Evolutionary conservation across 1,139 yeast species (phyloP), one percentile per base, ranked within the genome.

Genomic region (Saccharomyces hybrid): DNA sequence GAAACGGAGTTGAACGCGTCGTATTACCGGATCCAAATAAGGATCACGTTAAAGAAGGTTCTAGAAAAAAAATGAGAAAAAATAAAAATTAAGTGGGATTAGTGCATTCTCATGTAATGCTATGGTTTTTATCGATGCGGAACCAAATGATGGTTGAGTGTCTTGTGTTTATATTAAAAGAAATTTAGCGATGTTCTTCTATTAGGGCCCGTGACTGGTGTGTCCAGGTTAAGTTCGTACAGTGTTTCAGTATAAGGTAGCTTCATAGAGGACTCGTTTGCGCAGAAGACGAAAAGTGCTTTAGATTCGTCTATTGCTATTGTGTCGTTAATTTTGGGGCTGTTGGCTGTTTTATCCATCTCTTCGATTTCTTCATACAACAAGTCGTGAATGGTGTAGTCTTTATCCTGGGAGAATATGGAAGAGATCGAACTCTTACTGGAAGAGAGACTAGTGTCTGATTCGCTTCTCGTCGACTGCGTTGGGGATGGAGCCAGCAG

Each of bases 311-410:
- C 44, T 24, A 55, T 24, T 4, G 56, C 58, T 41, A 53, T 55
- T 3, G 55, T 47, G 27, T 34, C 27, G 1, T 48, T 21, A n/a
- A 47, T 26, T 28, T 48, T 32, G 8, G 19, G 8, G 14, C 14
- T 11, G 16, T 9, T n/a, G 12, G 24, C 16, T 28, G 26, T 38
- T 44, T 44, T 46, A 16, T 16, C 34, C 29, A n/a, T 41, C 9
- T 47, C 50, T 16, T 54, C 58, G 12, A 58, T 46, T 7, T 55
- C 66, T 52, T 61, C 64, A 44, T 60, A 58, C 16, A 63, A 50
- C 44, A 59, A 51, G 48, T 60, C 64, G 41, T 58, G 61, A 11
- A 63, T 54, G 24, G 61, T 58, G n/a, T 55, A 54, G 47, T 54
- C 49, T 34, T 58, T 56, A 61, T 38, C 44, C n/a, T 38, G 26